phyloP scores from a whole-genome alignment of 179 eudicot genomes.

The Spergularia azorica region DNA sequence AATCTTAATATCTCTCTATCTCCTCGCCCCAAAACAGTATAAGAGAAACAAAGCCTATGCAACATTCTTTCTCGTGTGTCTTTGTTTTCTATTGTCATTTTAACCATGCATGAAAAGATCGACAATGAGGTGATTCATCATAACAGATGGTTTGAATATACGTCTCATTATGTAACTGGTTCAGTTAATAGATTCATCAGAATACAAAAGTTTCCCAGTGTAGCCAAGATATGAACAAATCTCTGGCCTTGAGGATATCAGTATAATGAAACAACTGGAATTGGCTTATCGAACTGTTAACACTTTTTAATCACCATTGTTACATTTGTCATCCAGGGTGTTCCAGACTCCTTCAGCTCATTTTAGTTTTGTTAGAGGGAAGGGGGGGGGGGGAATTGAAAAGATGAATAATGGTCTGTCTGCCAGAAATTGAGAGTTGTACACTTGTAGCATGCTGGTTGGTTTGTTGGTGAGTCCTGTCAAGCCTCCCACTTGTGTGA shows the following conservation, averaged over 20 bases:
- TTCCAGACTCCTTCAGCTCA: neutral
- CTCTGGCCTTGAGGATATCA: neutral
- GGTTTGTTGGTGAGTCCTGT: neutral
- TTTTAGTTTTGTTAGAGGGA: too few species aligned
- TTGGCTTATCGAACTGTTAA: conserved; percentile 3
- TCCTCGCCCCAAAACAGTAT: conserved; percentile 1
- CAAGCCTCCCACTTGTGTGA: neutral
- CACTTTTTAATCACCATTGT: neutral
- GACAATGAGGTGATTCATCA: neutral
- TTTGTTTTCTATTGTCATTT: neutral
- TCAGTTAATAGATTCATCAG: neutral
- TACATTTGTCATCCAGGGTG: neutral
- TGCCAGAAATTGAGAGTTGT: neutral
- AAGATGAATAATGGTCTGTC: neutral
- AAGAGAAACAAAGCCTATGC: neutral
- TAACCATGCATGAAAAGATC: neutral
- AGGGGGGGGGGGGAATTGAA: too few species aligned
- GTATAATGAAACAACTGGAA: neutral
- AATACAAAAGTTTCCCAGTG: neutral
- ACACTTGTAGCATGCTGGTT: neutral
- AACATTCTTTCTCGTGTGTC: neutral
- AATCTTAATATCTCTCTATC: neutral
- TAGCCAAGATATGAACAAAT: neutral
- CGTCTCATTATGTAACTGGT: neutral
- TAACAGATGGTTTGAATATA: neutral